Base-by-base conservation (phyloP, 352 stramenopile genomes). In the Globisporangium lucens region DNA sequence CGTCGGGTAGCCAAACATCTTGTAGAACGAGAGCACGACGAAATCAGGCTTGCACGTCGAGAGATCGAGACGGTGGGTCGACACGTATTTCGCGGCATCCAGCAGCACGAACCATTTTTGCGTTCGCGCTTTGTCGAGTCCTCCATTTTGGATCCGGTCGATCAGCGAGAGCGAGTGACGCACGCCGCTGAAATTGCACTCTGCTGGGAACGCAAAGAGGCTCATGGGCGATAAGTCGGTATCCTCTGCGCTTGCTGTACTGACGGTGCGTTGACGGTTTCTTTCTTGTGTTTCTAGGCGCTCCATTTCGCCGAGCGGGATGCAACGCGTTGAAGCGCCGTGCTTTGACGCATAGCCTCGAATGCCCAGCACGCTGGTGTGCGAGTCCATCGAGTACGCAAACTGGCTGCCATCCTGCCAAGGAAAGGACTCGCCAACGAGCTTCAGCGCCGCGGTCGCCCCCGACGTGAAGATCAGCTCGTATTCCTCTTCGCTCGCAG, bases 391-490 rank as follows among this genome's bases (percentile, higher is more conserved):
- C 0, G 82, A 74, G 65, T 92, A 75, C 13, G 77, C 82, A 61
- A 90, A 92, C 3, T 43, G 71, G 66, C 82, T 91, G 17, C 73
- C 60, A 1, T 68, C 17, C 2, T 62, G 79, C 79, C 85, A 97
- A 2, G 88, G 85, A 66, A 97, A 95, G 58, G 75, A 83, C 60
- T 96, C 88, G 24, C 87, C 89, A 0, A 95, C 76, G 35, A 95
- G 70, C 64, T 97, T 95, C 15, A 97, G 72, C 29, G 80, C 79
- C 4, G 84, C 81, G 2, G 89, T 97, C 12, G 89, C 83, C 2
- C 89, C 89, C 4, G 87, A 91, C 12, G 89, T 97, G 73, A 97
- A 96, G 22, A 97, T 75, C 17, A 97, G 61, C 46, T 80, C 74
- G 69, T 94, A 94, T 35, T 94, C 79, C 38, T 87, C 72, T n/a